Base-by-base conservation (phyloP, 139 green algal species). In the Chlorella sp. region DNA sequence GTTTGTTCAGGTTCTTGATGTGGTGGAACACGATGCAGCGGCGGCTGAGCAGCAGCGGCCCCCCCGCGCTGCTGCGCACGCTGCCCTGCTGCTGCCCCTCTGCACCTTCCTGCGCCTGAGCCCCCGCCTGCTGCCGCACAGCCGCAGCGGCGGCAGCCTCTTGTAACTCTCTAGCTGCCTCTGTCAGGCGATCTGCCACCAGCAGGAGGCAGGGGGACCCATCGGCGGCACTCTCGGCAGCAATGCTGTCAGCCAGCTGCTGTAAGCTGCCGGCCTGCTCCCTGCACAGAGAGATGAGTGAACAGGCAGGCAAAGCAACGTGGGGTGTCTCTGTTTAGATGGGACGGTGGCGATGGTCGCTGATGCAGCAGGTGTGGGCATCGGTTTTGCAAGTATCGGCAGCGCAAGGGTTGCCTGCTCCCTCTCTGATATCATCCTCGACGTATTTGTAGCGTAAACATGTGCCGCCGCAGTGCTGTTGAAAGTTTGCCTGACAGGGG, bases 21-120 rank as follows among this genome's bases (percentile, higher is more conserved):
- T 97, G 96, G 76, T 97, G 96, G 61, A 97, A 96, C 95, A 94
- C 94, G 37, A 94, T 89, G 64, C 81, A 82, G n/a, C 88, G 66
- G 37, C 66, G 75, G 42, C 88, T 83, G 61, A 83, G 88, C 68
- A 83, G 48, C 68, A 53, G 61, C 61, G 30, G 53, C 77, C 37
- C 24, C 61, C 32, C 15, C 9, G 28, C 37, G 36, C 24, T 53
- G 81, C 34, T 30, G 4, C 26, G 16, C 61, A 28, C 2, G 14
- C 80, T 73, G 42, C 28, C 76, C 30, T 3, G 37, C 76, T 77
- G 78, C 60, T 39, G 34, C 37, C 66, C 7, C 7, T 30, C 30
- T 32, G 0, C 32, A 5, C 22, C 73, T 32, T 32, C 61, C 2
- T 24, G 32, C 73, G 85, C n/a, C 57, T 90, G 60, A 37, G 60